Conservation (phyloP, 208 protist species). For the Tritrichomonas musculus region DNA sequence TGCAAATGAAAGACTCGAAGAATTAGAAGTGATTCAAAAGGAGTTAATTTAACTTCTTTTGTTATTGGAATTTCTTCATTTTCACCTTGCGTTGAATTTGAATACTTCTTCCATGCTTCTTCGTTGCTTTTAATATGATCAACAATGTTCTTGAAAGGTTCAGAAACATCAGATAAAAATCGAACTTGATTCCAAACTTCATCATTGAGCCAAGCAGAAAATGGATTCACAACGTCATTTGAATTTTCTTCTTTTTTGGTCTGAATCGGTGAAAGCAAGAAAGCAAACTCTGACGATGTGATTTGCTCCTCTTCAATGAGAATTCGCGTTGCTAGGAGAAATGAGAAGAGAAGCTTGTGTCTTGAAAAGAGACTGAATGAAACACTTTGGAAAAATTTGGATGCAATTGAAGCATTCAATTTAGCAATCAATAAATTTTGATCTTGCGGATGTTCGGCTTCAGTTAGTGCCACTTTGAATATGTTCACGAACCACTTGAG, state of each 20-base stretch:
- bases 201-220: conserved; percentile 68
- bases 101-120: neutral
- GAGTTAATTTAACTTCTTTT: neutral
- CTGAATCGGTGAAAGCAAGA: conserved; percentile 46
- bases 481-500: conserved; percentile 11
- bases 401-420: conserved; percentile 72
- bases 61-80: neutral
- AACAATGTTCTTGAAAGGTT: neutral
- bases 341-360: conserved; percentile 96
- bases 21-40: conserved; percentile 81
- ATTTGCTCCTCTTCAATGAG: conserved; percentile 51
- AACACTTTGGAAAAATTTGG: conserved; percentile 68
- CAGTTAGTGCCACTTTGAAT: neutral
- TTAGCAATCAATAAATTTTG: neutral
- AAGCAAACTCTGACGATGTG: conserved; percentile 41
- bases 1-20: conserved; percentile 83
- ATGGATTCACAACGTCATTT: too few species aligned
- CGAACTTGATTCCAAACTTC: neutral
- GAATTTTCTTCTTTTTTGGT: neutral
- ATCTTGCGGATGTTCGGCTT: neutral
- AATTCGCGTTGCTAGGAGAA: conserved; percentile 73
- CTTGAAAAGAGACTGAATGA: conserved; percentile 89
- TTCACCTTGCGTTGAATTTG: neutral
- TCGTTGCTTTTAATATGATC: neutral
- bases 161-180: neutral